Evolutionary conservation across 1,284 basidiomycete genomes (phyloP).

Genomic region (Ceratobasidium sp.): DNA sequence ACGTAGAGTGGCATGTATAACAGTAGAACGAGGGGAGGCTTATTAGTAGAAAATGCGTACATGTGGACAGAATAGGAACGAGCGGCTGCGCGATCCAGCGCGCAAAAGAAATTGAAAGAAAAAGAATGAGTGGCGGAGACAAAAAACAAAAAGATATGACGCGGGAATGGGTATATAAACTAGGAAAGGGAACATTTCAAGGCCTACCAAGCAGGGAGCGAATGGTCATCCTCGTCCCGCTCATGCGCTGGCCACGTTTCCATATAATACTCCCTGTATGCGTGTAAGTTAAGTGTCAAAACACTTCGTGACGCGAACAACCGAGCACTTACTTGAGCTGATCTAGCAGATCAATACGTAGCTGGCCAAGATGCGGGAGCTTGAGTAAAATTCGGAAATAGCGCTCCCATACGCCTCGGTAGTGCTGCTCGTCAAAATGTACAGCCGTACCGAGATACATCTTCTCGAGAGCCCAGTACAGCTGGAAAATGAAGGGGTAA

Average conservation of each 20-base stretch:
- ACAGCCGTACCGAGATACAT: constrained; percentile 8
- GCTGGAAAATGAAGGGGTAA: constrained; percentile 7
- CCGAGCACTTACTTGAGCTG: constrained; percentile 1
- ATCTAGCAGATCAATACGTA: constrained; percentile 24
- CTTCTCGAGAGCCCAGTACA: constrained; percentile 24
- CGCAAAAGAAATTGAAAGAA: neutral
- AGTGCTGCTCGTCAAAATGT: constrained; percentile 17
- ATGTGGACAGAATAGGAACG: no score
- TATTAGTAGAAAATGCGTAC: neutral
- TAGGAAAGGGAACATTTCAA: no score
- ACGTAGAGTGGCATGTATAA: neutral
- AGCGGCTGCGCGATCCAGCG: no score
- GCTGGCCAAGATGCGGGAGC: neutral
- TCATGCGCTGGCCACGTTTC: constrained; percentile 18
- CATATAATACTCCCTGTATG: constrained; percentile 5
- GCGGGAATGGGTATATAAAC: no score
- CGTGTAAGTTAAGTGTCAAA: neutral
- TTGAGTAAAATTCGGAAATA: constrained; percentile 6
- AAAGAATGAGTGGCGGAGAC: neutral
- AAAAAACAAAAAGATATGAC: neutral
- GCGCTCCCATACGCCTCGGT: constrained; percentile 1
- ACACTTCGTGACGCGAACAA: neutral
- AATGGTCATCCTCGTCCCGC: constrained; percentile 1
- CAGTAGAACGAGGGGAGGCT: neutral
- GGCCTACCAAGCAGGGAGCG: constrained; percentile 12